Evolutionary conservation across 2,329 filamentous ascomycete genomes (phyloP).

Genomic region (Trichoderma cornu-damae): DNA sequence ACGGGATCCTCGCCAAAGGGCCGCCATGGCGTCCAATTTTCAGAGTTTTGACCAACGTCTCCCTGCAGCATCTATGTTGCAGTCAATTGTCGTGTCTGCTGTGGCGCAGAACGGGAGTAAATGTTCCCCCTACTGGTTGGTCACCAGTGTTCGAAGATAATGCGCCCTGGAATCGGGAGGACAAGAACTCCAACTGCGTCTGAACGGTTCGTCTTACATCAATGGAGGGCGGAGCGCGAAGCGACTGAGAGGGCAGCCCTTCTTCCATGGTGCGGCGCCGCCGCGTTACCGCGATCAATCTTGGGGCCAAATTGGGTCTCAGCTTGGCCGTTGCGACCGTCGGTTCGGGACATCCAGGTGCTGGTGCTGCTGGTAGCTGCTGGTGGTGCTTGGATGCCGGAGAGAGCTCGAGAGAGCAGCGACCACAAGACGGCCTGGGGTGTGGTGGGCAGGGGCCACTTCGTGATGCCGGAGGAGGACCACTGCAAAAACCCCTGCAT

Average conservation of each 20-base stretch:
- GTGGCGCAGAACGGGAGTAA: conserved; percentile 6
- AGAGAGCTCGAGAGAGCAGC: conserved; percentile 6
- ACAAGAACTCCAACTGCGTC: no score
- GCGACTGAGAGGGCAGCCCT: not conserved
- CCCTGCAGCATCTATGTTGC: not conserved
- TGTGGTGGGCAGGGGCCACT: not conserved
- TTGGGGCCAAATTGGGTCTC: conserved; percentile 13
- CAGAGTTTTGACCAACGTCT: not conserved
- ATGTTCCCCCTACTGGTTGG: not conserved
- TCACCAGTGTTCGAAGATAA: not conserved
- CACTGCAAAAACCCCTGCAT: conserved; percentile 13
- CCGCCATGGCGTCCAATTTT: not conserved
- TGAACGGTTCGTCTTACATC: not conserved
- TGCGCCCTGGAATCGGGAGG: not conserved
- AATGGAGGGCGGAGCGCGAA: not conserved
- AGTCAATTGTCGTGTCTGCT: not conserved
- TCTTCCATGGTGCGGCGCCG: not conserved
- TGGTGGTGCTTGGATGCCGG: no score
- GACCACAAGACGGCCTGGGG: conserved; percentile 7
- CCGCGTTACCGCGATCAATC: not conserved
- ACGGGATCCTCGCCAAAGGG: not conserved
- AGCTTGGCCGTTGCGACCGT: conserved; percentile 14
- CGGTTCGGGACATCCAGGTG: conserved; percentile 11
- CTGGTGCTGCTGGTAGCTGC: conserved; percentile 9
- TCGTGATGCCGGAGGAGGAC: conserved; percentile 7